These are phyloP conservation scores for Cetraspora pellucida DNA, from an alignment of 192 early-diverging fungal species.

Conservation along the genomic window DNA sequence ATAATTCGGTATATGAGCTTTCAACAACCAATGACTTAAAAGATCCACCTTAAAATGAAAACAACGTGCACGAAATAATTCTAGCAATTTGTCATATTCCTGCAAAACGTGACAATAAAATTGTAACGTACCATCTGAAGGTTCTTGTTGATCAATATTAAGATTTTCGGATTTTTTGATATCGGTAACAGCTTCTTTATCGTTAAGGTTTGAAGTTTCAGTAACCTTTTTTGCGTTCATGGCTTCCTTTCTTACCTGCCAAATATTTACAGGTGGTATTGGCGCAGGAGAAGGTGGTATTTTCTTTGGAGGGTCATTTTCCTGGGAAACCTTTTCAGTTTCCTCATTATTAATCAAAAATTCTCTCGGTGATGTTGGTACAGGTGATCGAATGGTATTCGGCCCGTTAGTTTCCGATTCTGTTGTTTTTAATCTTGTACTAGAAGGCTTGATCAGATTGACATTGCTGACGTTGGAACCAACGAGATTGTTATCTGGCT, in stretches of 20 bases:
- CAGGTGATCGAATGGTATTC: neutral
- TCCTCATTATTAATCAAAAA: neutral
- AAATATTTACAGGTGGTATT: conserved; percentile 25
- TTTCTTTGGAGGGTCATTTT: conserved; percentile 14
- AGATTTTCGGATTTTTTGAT: neutral
- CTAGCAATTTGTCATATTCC: neutral
- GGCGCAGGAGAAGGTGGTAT: conserved; percentile 19
- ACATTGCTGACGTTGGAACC: conserved; percentile 3
- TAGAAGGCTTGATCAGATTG: conserved; percentile 27
- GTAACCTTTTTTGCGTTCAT: neutral
- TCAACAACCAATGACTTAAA: neutral
- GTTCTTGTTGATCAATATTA: conserved; percentile 12
- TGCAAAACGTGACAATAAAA: neutral
- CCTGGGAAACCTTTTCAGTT: neutral
- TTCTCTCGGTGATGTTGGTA: neutral
- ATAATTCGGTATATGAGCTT: neutral
- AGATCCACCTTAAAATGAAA: neutral
- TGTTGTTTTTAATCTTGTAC: neutral
- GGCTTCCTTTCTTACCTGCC: conserved; percentile 18
- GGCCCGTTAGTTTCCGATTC: conserved; percentile 2
- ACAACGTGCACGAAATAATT: neutral
- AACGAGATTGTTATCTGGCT: conserved; percentile 18
- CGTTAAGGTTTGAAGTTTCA: neutral
- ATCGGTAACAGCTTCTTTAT: neutral
- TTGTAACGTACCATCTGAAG: conserved; percentile 2